Evolutionary conservation across 2,329 filamentous ascomycete species (phyloP), one percentile per base, ranked within the genome.

Genomic region (Trichoderma koningii): DNA sequence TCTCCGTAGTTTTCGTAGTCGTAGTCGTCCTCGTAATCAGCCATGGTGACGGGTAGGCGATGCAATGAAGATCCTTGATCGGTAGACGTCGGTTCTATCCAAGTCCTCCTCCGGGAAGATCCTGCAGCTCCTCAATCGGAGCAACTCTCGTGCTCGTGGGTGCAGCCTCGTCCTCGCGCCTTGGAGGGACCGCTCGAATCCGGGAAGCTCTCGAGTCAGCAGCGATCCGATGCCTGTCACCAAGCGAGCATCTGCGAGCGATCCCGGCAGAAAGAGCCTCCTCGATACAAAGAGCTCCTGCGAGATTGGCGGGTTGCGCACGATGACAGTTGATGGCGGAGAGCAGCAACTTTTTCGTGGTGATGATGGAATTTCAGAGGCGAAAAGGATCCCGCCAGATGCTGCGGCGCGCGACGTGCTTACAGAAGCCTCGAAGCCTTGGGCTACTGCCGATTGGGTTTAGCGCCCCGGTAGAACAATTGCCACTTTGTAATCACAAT

Each of bases 1-100:
- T 90, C 87, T 66, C 85, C 87, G 72, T 89, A 90, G 69, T 87
- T 86, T 67, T 89, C 89, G 75, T 92, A 91, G 68, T 88, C 85
- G 76, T 80, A 84, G 12, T 81, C 79, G 55, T 83, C 81, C 63
- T 85, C 83, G 76, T 86, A 85, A 66, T 83, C 82, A 30, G 82
- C 82, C 83, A 86, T 85, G 70, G 59, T 45, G 57, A 77, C 73
- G 61, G 61, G 55, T 64, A 19, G 26, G 6, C 23, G 42, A 53
- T 26, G 10, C 17, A 21, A 34, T 34, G 21, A 61, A 42, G 50
- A 26, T 26, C 19, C 10, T 12, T 47, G 30, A 52, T 7, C 15
- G 12, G 44, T 45, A 21, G 28, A 41, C 21, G 21, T 21, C 21
- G 26, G 48, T 19, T 19, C 44, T 34, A 30, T 19, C 23, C 23